phyloP scores from a whole-genome alignment of 768 basidiomycete species.

The Boletales sp. region DNA sequence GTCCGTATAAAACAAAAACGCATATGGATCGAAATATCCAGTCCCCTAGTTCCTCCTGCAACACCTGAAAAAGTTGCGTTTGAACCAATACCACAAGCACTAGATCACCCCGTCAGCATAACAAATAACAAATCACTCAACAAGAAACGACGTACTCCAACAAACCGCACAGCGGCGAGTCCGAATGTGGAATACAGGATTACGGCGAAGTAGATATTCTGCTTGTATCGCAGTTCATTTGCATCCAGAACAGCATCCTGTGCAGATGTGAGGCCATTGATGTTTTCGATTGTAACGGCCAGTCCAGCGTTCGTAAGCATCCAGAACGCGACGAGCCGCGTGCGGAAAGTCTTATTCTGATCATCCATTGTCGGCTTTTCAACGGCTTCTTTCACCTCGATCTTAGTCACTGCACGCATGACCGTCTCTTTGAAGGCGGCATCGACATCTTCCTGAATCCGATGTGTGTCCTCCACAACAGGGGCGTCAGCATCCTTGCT shows the following conservation, averaged over 20 bases:
- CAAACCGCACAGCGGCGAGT: conserved; percentile 68
- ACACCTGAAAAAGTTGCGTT: conserved; percentile 76
- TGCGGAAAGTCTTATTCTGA: conserved; percentile 89
- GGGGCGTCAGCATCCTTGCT: conserved; percentile 66
- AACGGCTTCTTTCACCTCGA: conserved; percentile 56
- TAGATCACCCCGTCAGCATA: conserved; percentile 25
- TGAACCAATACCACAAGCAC: conserved; percentile 84
- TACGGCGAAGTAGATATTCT: conserved; percentile 68
- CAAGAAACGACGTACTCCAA: conserved; percentile 53
- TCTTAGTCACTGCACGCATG: conserved; percentile 76
- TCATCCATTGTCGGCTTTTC: conserved; percentile 88
- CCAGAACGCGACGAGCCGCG: conserved; percentile 81
- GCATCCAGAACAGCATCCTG: conserved; percentile 39
- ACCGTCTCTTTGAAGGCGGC: conserved; percentile 90
- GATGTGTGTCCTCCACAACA: conserved; percentile 83
- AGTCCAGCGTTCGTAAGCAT: conserved; percentile 70
- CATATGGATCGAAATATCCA: conserved; percentile 10
- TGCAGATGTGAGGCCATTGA: conserved; percentile 56
- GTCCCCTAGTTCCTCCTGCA: conserved; percentile 64
- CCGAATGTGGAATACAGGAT: conserved; percentile 80
- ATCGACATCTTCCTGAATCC: conserved; percentile 86
- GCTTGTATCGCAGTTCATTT: conserved; percentile 38
- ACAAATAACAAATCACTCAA: not conserved
- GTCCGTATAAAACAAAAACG: conserved; percentile 23
- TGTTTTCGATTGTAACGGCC: conserved; percentile 71